phyloP scores from a whole-genome alignment of 2,329 filamentous ascomycete species.

The Aschersonia sp. region DNA sequence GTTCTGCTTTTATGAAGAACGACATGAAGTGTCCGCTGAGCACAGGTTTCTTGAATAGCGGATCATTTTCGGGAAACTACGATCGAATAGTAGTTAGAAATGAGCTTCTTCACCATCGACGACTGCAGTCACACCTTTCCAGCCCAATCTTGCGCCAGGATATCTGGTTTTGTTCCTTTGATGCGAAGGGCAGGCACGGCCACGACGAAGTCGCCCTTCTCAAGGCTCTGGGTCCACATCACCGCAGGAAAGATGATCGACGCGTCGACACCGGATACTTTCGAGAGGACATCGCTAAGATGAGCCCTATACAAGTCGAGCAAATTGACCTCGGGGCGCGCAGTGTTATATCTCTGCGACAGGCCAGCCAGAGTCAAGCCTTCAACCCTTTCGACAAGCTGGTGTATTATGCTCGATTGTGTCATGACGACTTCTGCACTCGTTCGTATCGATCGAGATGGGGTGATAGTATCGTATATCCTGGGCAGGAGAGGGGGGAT shows the following conservation, averaged over 20 bases:
- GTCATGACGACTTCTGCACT: slow-evolving; percentile 1
- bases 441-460: neutral
- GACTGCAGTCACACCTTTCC: slow-evolving; percentile 30
- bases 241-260: slow-evolving; percentile 61
- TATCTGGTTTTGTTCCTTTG: slow-evolving; percentile 53
- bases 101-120: neutral
- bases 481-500: no score
- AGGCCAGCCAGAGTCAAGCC: slow-evolving; percentile 4
- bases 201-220: slow-evolving; percentile 71
- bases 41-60: slow-evolving; percentile 56
- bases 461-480: neutral
- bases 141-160: slow-evolving; percentile 46
- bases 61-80: slow-evolving; percentile 60
- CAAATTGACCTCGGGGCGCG: slow-evolving; percentile 56
- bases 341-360: slow-evolving; percentile 30
- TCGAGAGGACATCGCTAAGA: slow-evolving; percentile 52
- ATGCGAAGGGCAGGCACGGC: slow-evolving; percentile 68
- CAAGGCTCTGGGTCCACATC: slow-evolving; percentile 64
- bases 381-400: slow-evolving; percentile 5
- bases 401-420: slow-evolving; percentile 1
- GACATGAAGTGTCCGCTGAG: slow-evolving; percentile 56
- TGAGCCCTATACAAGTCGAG: slow-evolving; percentile 70
- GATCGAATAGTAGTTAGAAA: neutral
- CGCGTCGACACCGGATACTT: slow-evolving; percentile 55
- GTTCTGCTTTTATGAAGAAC: slow-evolving; percentile 66